Percentiles rank a stretch among this genome's conserved stretches.
Evolutionary conservation across 331 rosid species (phyloP).

Genomic region (Malus hybrid): DNA sequence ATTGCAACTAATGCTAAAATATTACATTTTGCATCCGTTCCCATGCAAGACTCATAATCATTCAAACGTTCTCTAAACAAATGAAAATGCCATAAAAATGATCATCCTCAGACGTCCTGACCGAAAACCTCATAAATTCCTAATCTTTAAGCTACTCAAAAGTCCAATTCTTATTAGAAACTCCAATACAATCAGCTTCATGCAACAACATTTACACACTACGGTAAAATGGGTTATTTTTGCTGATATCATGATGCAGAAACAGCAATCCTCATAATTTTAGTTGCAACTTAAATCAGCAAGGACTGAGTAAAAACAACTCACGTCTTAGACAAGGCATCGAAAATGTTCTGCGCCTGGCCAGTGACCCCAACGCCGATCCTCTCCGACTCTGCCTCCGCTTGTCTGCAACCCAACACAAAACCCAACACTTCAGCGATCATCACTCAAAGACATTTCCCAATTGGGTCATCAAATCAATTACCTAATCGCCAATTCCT

Average conservation of each 20-base stretch:
- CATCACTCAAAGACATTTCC: background rate
- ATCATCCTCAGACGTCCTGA: background rate
- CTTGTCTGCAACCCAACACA: constrained; percentile 50
- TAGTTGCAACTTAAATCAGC: background rate
- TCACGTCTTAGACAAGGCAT: constrained; percentile 93
- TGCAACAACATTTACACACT: background rate
- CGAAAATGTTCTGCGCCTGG: constrained; percentile 87
- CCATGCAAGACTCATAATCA: background rate
- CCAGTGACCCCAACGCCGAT: constrained; percentile 87
- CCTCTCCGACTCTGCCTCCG: constrained; percentile 84
- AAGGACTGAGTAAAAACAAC: constrained; percentile 7
- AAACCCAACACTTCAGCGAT: background rate
- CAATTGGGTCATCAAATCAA: background rate
- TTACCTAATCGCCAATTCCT: constrained; percentile 70
- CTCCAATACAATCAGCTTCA: background rate
- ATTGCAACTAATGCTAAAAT: background rate
- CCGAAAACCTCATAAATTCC: background rate
- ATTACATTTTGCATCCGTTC: background rate
- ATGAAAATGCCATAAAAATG: background rate
- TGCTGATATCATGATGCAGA: background rate
- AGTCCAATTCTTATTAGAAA: background rate
- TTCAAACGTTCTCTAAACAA: background rate
- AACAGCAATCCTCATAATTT: background rate
- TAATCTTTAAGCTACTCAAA: background rate
- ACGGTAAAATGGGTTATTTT: background rate